Percentiles rank a stretch among this genome's conserved stretches.
Conservation (phyloP, 106 monocot genomes). For the Acorus calamus region DNA sequence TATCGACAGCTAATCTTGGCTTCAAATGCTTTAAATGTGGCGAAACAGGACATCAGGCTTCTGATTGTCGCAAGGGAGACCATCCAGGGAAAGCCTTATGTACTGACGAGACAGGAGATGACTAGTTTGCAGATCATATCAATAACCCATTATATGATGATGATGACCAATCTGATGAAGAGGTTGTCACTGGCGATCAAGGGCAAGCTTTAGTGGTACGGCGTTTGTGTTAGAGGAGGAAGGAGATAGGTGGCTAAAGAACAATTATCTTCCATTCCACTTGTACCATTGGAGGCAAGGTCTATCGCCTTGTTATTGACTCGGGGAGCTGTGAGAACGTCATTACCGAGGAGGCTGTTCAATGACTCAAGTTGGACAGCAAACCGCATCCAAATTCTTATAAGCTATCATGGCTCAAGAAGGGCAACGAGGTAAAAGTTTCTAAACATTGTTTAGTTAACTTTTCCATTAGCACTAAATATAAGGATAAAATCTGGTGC, state of each 20-base stretch:
- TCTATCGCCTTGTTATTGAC: conserved; percentile 8
- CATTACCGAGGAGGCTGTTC: neutral
- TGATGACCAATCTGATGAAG: neutral
- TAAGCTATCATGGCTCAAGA: conserved; percentile 14
- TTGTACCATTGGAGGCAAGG: conserved; percentile 11
- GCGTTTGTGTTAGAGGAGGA: neutral
- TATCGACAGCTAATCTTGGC: too few relatives aligned
- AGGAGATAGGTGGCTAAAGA: neutral
- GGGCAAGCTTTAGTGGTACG: neutral
- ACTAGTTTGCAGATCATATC: too few relatives aligned
- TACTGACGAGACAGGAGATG: neutral
- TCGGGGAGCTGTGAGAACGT: conserved; percentile 13
- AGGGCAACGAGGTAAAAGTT: conserved; percentile 7
- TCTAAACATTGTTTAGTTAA: neutral
- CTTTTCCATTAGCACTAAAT: too few relatives aligned
- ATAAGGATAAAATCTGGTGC: too few relatives aligned
- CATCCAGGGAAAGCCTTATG: too few relatives aligned
- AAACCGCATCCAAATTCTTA: neutral
- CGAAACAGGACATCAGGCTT: neutral
- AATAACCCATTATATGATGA: neutral
- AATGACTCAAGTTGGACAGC: neutral
- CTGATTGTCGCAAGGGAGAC: conserved; percentile 1
- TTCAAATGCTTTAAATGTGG: conserved; percentile 2
- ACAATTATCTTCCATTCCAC: conserved; percentile 7
- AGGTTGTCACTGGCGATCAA: neutral